Evolutionary conservation across 1,284 basidiomycete genomes (phyloP), one percentile per base, ranked within the genome.

Genomic region (Cutaneotrichosporon sp.): DNA sequence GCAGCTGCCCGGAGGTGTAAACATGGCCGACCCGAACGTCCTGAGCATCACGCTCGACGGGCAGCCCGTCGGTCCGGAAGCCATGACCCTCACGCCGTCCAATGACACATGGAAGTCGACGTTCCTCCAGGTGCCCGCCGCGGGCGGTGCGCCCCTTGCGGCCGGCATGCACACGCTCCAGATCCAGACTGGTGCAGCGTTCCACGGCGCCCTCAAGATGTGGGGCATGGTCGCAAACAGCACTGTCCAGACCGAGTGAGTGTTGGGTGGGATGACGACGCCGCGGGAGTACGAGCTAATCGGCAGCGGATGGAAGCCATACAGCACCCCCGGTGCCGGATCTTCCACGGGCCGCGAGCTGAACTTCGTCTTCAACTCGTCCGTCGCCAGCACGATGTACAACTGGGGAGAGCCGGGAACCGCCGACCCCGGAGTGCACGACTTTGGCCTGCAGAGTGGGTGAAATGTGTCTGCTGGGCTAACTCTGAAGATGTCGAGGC

Each of bases 301-400:
- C 6, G 16, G 5, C 27, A 50, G 47, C 27, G 47, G 47, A 5
- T 50, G 47, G 47, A 27, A 8, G 27, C 47, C 47, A 4, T 25
- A 29, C 16, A 50, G 47, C 18, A 50, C 24, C 13, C 18, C 25
- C 8, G 47, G 27, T 6, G 11, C 18, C 16, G 25, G 25, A 18
- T 25, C 25, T 9, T 27, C 47, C 24, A 25, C 25, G 11, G 47
- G 47, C 3, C 24, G 9, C 25, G 47, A 27, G 24, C 47, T 50
- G 13, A 14, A 14, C 4, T 50, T 50, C 16, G 47, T 50, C 24
- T 50, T 27, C 47, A 27, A 31, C 25, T 29, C 25, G 7, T n/a
- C 25, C 8, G 47, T 50, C 47, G 38, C 38, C 38, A 31, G 47
- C 47, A 29, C 47, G 4, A 50, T 50, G 47, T 50, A 50, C 47